Evolutionary conservation across 164 flowering plant genomes (phyloP).

Genomic region (Magnolia sinica): DNA sequence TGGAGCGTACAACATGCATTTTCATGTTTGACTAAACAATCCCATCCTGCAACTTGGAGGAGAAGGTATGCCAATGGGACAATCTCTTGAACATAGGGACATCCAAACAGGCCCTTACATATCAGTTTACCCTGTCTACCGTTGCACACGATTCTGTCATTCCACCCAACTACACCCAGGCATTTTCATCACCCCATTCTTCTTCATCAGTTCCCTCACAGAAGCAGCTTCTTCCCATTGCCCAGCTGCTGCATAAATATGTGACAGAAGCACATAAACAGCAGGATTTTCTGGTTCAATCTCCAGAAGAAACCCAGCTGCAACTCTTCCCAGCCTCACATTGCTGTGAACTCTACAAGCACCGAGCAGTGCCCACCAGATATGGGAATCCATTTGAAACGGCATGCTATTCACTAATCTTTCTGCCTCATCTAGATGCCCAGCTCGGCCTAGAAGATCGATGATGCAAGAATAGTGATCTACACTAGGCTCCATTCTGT

Average conservation of each 20-base stretch:
- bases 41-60: too few species aligned
- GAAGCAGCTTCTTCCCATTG: slow-evolving; percentile 63
- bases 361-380: slow-evolving; percentile 63
- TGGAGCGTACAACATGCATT: too few species aligned
- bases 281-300: slow-evolving; percentile 45
- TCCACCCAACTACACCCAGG: slow-evolving; percentile 60
- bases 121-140: too few species aligned
- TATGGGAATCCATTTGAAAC: slow-evolving; percentile 25
- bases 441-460: slow-evolving; percentile 61
- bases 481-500: slow-evolving; percentile 39
- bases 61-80: too few species aligned
- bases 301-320: slow-evolving; percentile 46
- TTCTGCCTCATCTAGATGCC: slow-evolving; percentile 55
- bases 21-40: too few species aligned
- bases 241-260: slow-evolving; percentile 52
- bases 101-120: too few species aligned
- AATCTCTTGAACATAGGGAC: too few species aligned
- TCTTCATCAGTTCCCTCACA: slow-evolving; percentile 39
- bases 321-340: slow-evolving; percentile 48
- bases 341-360: slow-evolving; percentile 64
- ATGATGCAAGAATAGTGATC: slow-evolving; percentile 60
- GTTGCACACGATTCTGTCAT: not conserved
- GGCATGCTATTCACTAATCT: slow-evolving; percentile 28
- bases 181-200: slow-evolving; percentile 34
- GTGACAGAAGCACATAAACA: slow-evolving; percentile 50